phyloP scores from a whole-genome alignment of 805 yeast genomes.

The Starmerella kuoi region DNA sequence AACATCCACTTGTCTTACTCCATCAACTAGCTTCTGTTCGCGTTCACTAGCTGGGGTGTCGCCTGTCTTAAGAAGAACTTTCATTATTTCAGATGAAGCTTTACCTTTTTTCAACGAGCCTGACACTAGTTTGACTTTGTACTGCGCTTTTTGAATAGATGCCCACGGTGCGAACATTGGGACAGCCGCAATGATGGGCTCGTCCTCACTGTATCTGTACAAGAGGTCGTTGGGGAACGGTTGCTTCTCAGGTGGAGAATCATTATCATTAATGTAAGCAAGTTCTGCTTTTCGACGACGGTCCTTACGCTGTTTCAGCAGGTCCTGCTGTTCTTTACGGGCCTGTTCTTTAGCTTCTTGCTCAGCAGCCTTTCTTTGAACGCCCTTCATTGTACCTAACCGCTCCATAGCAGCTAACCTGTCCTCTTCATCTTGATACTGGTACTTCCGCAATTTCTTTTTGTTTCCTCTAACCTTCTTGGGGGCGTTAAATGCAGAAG shows the following conservation, averaged over 20 bases:
- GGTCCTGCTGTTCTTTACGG: constrained; percentile 29
- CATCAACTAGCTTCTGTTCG: constrained; percentile 11
- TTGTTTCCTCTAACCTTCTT: constrained; percentile 64
- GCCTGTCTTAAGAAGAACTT: constrained; percentile 34
- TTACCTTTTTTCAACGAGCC: constrained; percentile 79
- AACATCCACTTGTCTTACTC: constrained; percentile 12
- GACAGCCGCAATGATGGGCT: constrained; percentile 48
- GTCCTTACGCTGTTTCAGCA: constrained; percentile 30
- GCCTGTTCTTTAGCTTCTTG: constrained; percentile 30
- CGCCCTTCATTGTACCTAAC: constrained; percentile 66
- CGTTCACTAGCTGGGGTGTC: constrained; percentile 6
- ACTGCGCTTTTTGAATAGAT: constrained; percentile 58
- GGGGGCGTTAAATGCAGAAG: neutral
- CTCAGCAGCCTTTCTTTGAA: constrained; percentile 31
- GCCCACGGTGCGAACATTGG: constrained; percentile 93
- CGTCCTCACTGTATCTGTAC: constrained; percentile 31
- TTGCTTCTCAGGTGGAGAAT: constrained; percentile 28
- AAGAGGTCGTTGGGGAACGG: constrained; percentile 36
- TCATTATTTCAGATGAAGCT: constrained; percentile 56
- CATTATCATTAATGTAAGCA: constrained; percentile 32
- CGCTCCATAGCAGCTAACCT: constrained; percentile 61
- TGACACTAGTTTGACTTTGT: constrained; percentile 73
- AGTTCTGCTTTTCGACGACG: constrained; percentile 37
- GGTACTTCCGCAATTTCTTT: constrained; percentile 69
- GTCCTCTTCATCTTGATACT: constrained; percentile 87